Percentiles rank a stretch among this genome's conserved stretches.
Evolutionary conservation across 73 alveolate species (phyloP).

Genomic region (Halteria grandinella): DNA sequence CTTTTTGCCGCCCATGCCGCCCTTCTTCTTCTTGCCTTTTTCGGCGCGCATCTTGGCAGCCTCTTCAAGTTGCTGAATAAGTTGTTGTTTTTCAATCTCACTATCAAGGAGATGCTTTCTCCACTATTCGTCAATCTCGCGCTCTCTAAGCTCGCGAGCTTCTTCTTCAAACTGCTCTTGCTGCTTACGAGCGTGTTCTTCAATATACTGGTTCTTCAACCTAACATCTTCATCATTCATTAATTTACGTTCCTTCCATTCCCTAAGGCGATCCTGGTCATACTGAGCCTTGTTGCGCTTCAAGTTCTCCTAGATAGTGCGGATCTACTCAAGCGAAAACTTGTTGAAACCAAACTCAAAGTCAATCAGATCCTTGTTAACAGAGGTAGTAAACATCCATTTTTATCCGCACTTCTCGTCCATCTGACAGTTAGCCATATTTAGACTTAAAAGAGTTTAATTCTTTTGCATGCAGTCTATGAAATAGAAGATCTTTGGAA

Average conservation of each 20-base stretch:
- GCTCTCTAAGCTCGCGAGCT: slow-evolving; percentile 55
- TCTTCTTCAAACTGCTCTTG: slow-evolving; percentile 53
- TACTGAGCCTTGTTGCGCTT: slow-evolving; percentile 75
- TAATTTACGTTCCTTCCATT: slow-evolving; percentile 86
- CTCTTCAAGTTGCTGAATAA: slow-evolving; percentile 59
- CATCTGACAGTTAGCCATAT: slow-evolving; percentile 76
- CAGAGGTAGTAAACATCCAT: slow-evolving; percentile 64
- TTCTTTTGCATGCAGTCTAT: slow-evolving; percentile 57
- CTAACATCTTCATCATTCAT: slow-evolving; percentile 71
- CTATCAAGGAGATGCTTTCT: slow-evolving; percentile 47
- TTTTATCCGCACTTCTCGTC: slow-evolving; percentile 72
- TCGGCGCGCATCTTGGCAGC: slow-evolving; percentile 66
- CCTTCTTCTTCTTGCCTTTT: slow-evolving; percentile 56
- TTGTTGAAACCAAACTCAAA: slow-evolving; percentile 76
- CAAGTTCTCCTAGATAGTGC: slow-evolving; percentile 66
- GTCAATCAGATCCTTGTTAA: slow-evolving; percentile 71
- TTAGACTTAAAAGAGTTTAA: slow-evolving; percentile 66
- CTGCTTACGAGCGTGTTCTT: slow-evolving; percentile 43
- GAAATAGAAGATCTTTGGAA: too few relatives aligned
- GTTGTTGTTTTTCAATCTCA: slow-evolving; percentile 58
- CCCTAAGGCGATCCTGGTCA: slow-evolving; percentile 78
- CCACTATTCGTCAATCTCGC: slow-evolving; percentile 50
- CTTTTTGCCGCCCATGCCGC: slow-evolving; percentile 40
- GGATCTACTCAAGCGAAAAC: slow-evolving; percentile 62
- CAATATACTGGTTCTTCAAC: slow-evolving; percentile 44